These are phyloP conservation scores for Lachnellula hyalina DNA, from an alignment of 2,329 filamentous ascomycete species.

Conservation along the genomic window DNA sequence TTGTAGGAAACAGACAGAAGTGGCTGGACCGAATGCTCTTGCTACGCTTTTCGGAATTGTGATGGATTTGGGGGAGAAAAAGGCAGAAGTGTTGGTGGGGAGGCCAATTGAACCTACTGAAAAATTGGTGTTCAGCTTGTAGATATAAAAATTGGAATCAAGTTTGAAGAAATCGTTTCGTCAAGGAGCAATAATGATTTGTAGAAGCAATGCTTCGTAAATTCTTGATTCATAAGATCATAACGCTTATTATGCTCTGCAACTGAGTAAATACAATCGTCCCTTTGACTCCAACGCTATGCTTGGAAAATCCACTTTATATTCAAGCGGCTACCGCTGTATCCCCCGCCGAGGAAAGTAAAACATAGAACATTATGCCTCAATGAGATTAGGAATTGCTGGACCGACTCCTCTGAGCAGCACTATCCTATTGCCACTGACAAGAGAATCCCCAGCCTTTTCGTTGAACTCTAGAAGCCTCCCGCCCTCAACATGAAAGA, in stretches of 20 bases:
- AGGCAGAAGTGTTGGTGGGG: slow-evolving; percentile 31
- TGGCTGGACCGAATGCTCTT: slow-evolving; percentile 20
- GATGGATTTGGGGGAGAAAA: slow-evolving; percentile 31
- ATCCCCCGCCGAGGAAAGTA: not conserved
- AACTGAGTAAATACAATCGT: not conserved
- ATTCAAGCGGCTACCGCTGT: not conserved
- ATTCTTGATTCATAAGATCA: too few species aligned
- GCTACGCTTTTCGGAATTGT: slow-evolving; percentile 35
- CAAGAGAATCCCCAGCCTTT: slow-evolving; percentile 68
- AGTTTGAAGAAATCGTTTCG: too few species aligned
- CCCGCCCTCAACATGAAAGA: slow-evolving; percentile 92
- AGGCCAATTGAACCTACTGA: slow-evolving; percentile 20
- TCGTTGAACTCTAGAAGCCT: slow-evolving; percentile 82
- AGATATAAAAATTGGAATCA: not conserved
- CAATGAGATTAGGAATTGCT: slow-evolving; percentile 66
- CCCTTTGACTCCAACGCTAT: slow-evolving; percentile 8
- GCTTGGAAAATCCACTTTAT: not conserved
- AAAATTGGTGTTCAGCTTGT: not conserved
- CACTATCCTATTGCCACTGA: slow-evolving; percentile 85
- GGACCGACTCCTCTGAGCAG: slow-evolving; percentile 78
- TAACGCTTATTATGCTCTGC: too few species aligned
- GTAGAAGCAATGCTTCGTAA: too few species aligned
- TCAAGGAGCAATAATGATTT: too few species aligned
- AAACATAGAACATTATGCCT: slow-evolving; percentile 27
- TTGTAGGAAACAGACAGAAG: slow-evolving; percentile 24